Base-by-base conservation (phyloP, 2,329 filamentous ascomycete species). In the Colletotrichum eleusines region DNA sequence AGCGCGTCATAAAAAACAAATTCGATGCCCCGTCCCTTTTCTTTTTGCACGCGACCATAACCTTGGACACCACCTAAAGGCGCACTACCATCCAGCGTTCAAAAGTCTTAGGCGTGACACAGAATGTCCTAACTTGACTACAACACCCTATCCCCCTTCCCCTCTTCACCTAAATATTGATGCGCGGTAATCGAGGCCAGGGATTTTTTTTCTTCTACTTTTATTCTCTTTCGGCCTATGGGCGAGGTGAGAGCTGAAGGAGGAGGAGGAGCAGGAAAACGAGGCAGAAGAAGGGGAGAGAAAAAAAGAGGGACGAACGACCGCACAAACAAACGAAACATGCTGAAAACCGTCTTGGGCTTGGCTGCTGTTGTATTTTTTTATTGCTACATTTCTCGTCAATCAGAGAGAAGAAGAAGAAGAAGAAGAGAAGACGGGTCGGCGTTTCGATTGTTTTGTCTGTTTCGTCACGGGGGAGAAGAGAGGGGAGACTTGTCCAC, bases 1-100 rank as follows among this genome's bases (percentile, higher is more conserved):
- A 67, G 63, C 63, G 35, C 68, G 50, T 68, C 63, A 54, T 54
- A 68, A 63, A 63, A 63, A 46, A n/a, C n/a, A n/a, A n/a, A n/a
- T n/a, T n/a, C 3, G 5, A 4, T 4, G 35, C 14, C 23, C 55
- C 26, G 18, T 18, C 35, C 8, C 9, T 40, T 40, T 40, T 38
- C 12, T 12, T 12, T 38, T 20, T 42, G 16, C n/a, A 44, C n/a
- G 20, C 18, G 20, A 18, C 20, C 2, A n/a, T n/a, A 35, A 5
- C 26, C 26, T 23, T 46, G 18, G 33, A 16, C 18, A 23, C 1
- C 9, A 0, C 14, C 26, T 18, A 20, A 54, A 11, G 51, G 28
- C 28, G 31, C 51, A n/a, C 18, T 51, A n/a, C 6, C 9, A 33
- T 20, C 51, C 18, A 35, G 51, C 28, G 28, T 14, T 23, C 44